Base-by-base conservation (phyloP, 2,329 filamentous ascomycete species). In the Fusarium buxicola region DNA sequence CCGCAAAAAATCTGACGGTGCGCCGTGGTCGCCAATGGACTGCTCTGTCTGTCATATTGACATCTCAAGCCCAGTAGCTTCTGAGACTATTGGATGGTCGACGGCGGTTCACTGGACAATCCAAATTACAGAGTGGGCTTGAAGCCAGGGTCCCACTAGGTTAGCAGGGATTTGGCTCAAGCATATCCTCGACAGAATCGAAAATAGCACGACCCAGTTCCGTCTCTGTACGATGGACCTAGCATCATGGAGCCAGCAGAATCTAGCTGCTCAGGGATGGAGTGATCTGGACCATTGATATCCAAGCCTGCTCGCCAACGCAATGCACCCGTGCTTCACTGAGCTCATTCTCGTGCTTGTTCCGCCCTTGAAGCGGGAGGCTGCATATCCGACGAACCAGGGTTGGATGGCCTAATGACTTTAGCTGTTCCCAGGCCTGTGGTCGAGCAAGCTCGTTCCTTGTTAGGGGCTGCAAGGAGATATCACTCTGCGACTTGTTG, bases 361-460 rank as follows among this genome's bases (percentile, higher is more conserved):
- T 52, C 35, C 25, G 32, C 36, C 51, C 54, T 56, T 44, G 50
- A 41, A 44, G 45, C 59, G 68, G 68, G 52, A 68, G 50, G 55
- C 53, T 69, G 61, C 68, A 70, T 66, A 65, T 60, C 65, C 54
- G 54, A 43, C 55, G 43, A 65, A 59, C 57, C 55, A 58, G 61
- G 66, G 46, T 44, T 45, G 28, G 25, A 44, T 53, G 54, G 39
- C 46, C 41, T 44, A 34, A 27, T 21, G 15, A 45, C 49, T 50
- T 41, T 60, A 58, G 38, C 30, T 44, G 45, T 46, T 58, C 53
- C 65, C 57, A 60, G 55, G 53, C 57, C 56, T 62, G 34, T 45
- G 64, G 58, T 64, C 44, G 52, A 53, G 56, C 48, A 62, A 55
- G 46, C 52, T 64, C 35, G 54, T 54, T 51, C 63, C 63, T 57